These are phyloP conservation scores for Echria macrotheca DNA, from an alignment of 495 filamentous ascomycete genomes.

Conservation along the genomic window DNA sequence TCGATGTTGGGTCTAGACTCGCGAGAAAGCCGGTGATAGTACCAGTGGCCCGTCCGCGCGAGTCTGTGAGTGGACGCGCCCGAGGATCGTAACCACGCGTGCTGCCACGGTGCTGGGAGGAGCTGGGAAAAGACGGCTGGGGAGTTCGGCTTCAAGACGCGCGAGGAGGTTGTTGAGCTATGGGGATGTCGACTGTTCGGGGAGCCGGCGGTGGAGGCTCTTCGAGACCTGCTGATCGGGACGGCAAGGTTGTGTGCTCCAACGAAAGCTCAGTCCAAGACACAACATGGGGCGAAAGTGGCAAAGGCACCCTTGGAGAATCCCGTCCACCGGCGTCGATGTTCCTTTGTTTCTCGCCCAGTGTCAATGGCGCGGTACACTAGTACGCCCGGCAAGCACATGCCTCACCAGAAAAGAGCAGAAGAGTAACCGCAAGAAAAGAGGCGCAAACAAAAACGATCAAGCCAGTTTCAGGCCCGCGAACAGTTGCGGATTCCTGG, in stretches of 20 bases:
- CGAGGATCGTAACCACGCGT: too few species aligned
- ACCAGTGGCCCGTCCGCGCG: too few species aligned
- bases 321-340: background rate
- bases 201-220: conserved; percentile 6
- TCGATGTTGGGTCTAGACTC: conserved; percentile 13
- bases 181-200: too few species aligned
- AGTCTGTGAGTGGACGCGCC: too few species aligned
- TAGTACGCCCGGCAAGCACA: background rate
- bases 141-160: too few species aligned
- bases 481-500: too few species aligned
- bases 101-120: too few species aligned
- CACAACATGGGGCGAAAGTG: conserved; percentile 11
- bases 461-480: background rate
- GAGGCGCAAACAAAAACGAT: too few species aligned
- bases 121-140: too few species aligned
- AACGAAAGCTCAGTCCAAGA: background rate
- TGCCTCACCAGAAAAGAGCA: background rate
- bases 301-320: background rate
- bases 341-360: background rate
- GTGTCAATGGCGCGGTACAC: background rate
- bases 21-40: background rate
- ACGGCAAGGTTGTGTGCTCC: conserved; percentile 8
- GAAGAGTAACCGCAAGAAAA: too few species aligned
- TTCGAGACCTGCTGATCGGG: conserved; percentile 7
- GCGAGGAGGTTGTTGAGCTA: too few species aligned